Percentiles rank a stretch among this genome's conserved stretches.
phyloP scores from a whole-genome alignment of 345 rosid genomes.

The Populus tremula region DNA sequence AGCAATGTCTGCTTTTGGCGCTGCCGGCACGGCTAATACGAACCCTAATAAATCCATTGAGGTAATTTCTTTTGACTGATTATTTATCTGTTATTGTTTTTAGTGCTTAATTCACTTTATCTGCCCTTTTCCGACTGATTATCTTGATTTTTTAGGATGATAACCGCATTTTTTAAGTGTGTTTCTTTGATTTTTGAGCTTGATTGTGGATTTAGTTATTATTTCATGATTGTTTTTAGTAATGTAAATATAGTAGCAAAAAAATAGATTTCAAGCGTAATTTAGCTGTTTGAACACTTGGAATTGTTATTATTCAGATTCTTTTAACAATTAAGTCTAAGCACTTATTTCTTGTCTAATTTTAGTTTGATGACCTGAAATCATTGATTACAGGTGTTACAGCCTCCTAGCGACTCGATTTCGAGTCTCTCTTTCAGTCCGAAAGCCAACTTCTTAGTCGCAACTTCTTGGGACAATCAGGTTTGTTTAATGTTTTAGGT shows the following conservation, averaged over 20 bases:
- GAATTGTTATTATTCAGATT: background rate
- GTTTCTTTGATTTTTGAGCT: background rate
- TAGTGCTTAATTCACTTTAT: background rate
- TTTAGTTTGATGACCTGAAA: background rate
- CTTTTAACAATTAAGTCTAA: background rate
- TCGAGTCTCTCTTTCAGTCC: constrained; percentile 94
- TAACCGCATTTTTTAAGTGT: background rate
- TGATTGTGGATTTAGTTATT: background rate
- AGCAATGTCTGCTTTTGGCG: constrained; percentile 60
- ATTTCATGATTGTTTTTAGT: background rate
- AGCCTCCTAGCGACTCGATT: constrained; percentile 81
- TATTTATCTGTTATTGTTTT: background rate
- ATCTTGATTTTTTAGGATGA: background rate
- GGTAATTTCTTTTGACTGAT: constrained; percentile 28
- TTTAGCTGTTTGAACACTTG: background rate
- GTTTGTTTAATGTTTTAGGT: constrained; percentile 29
- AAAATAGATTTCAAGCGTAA: background rate
- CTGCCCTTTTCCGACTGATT: background rate
- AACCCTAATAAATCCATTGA: constrained; percentile 85
- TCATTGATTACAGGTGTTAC: constrained; percentile 53
- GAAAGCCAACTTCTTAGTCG: constrained; percentile 79
- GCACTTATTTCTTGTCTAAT: background rate
- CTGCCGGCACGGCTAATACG: constrained; percentile 39
- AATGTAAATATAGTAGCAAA: background rate
- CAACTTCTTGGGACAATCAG: constrained; percentile 99